Percentiles rank a stretch among this genome's conserved stretches.
Evolutionary conservation across 768 basidiomycete genomes (phyloP).

Genomic region (Coprinopsis cinerea): DNA sequence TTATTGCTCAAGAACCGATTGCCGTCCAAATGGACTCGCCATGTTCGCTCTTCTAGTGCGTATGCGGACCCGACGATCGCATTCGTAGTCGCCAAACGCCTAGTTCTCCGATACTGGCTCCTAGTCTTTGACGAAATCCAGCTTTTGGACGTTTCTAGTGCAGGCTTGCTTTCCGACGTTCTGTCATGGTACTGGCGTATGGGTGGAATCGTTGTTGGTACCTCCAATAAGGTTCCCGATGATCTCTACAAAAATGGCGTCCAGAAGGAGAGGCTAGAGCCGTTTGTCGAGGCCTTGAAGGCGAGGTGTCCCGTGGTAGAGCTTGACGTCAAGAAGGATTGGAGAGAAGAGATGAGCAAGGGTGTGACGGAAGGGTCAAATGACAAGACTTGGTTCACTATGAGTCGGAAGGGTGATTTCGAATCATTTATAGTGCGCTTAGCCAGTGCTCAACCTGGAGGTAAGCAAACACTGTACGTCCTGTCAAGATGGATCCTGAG

Average conservation of each 20-base stretch:
- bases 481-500: background rate
- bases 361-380: conserved; percentile 8
- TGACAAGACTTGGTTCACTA: conserved; percentile 27
- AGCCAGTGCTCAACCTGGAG: background rate
- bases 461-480: background rate
- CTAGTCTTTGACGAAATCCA: conserved; percentile 58
- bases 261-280: conserved; percentile 48
- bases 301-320: conserved; percentile 43
- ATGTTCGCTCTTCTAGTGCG: conserved; percentile 11
- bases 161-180: conserved; percentile 43
- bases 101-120: conserved; percentile 42
- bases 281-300: conserved; percentile 52
- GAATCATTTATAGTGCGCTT: background rate
- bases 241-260: conserved; percentile 56
- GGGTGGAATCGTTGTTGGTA: conserved; percentile 48
- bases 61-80: conserved; percentile 33
- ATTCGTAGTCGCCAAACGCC: conserved; percentile 37
- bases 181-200: conserved; percentile 60
- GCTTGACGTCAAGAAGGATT: conserved; percentile 41
- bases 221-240: conserved; percentile 46
- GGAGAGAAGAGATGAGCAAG: conserved; percentile 27
- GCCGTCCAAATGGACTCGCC: conserved; percentile 26
- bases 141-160: conserved; percentile 54
- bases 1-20: conserved; percentile 24
- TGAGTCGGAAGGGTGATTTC: conserved; percentile 7